Evolutionary conservation across 306 rosid species (phyloP).

Genomic region (Calophaca sinica): DNA sequence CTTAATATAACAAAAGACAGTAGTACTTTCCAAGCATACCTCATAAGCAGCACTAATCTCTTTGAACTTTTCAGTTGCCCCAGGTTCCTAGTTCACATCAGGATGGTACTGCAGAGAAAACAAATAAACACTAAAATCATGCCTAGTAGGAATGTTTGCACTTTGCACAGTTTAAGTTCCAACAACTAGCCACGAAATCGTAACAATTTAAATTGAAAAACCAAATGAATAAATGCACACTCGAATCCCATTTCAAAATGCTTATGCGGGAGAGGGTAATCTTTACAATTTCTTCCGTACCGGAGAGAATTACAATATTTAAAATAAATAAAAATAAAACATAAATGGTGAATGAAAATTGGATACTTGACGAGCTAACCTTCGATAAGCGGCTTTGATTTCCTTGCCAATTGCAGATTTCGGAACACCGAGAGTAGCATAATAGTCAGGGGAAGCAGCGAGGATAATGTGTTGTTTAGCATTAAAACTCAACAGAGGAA

Average conservation of each 20-base stretch:
- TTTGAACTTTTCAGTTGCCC: conserved; percentile 92
- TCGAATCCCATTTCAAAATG: not conserved
- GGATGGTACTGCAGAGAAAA: conserved; percentile 81
- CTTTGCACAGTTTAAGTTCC: not conserved
- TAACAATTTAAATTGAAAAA: not conserved
- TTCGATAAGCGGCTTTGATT: conserved; percentile 94
- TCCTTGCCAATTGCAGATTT: conserved; percentile 84
- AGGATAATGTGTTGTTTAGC: conserved; percentile 55
- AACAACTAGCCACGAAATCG: conserved; percentile 3
- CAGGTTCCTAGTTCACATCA: conserved; percentile 96
- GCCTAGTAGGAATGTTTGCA: conserved; percentile 19
- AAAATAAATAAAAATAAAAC: not conserved
- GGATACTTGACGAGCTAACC: conserved; percentile 93
- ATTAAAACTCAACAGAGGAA: no score
- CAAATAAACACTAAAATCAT: conserved; percentile 41
- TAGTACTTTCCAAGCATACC: conserved; percentile 59
- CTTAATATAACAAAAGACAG: conserved; percentile 4
- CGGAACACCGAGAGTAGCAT: conserved; percentile 82
- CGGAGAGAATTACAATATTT: no score
- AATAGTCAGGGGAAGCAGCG: conserved; percentile 84
- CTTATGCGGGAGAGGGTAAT: not conserved
- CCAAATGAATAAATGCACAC: not conserved
- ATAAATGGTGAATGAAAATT: conserved; percentile 21
- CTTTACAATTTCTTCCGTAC: no score
- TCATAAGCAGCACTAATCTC: conserved; percentile 97